phyloP scores from a whole-genome alignment of 345 rosid species.

The Toxicodendron radicans region DNA sequence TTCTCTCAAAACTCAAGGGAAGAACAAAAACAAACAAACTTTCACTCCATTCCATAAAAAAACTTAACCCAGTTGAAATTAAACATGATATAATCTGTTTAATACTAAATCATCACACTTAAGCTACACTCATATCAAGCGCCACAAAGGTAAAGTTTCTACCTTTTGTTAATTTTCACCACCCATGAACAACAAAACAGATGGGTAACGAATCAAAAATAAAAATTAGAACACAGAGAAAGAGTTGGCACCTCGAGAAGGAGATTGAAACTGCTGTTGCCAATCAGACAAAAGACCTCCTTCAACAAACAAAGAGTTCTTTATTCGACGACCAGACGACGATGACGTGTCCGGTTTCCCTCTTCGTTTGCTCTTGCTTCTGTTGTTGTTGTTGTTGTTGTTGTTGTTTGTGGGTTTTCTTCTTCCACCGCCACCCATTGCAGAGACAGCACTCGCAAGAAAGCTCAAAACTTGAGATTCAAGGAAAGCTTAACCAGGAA shows the following conservation, averaged over 20 bases:
- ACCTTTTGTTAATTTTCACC: too few relatives aligned
- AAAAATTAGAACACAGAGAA: not conserved
- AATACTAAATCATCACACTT: not conserved
- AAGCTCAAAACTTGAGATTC: not conserved
- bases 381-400: slow-evolving; percentile 25
- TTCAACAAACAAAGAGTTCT: slow-evolving; percentile 58
- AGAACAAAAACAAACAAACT: not conserved
- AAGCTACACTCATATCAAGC: not conserved
- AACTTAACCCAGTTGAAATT: not conserved
- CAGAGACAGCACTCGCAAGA: not conserved
- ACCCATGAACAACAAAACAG: not conserved
- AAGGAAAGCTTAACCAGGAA: too few relatives aligned
- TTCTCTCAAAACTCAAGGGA: not conserved
- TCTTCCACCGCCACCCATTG: slow-evolving; percentile 58
- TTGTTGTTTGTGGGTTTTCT: slow-evolving; percentile 39
- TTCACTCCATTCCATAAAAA: not conserved
- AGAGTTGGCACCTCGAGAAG: slow-evolving; percentile 34
- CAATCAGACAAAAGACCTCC: slow-evolving; percentile 80
- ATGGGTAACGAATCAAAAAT: not conserved
- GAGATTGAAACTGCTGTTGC: slow-evolving; percentile 27
- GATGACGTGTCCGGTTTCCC: slow-evolving; percentile 25
- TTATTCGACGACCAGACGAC: slow-evolving; percentile 31
- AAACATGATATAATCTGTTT: not conserved
- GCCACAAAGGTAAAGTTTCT: not conserved
- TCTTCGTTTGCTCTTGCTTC: slow-evolving; percentile 27